phyloP scores from a whole-genome alignment of 768 basidiomycete genomes.

The Tulasnella sp. region DNA sequence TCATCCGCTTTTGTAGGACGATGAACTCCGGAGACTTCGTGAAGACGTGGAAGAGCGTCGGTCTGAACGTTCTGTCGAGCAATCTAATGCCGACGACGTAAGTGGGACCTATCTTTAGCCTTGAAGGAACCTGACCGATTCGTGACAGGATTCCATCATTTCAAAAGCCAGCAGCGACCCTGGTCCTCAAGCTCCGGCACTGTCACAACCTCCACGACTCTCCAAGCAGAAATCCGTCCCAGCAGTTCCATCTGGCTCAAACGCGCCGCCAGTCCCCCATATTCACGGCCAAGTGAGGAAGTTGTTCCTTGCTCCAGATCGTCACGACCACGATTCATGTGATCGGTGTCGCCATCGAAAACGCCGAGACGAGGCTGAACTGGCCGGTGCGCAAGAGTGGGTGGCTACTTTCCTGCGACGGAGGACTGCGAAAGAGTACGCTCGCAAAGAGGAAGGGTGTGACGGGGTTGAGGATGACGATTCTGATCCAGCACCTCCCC shows the following conservation, averaged over 20 bases:
- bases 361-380: slow-evolving; percentile 12
- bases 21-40: slow-evolving; percentile 50
- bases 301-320: slow-evolving; percentile 71
- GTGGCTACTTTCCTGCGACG: slow-evolving; percentile 9
- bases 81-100: no score
- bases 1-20: slow-evolving; percentile 34
- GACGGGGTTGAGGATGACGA: slow-evolving; percentile 35
- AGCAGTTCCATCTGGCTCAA: slow-evolving; percentile 23
- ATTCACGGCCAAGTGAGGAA: slow-evolving; percentile 72
- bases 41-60: slow-evolving; percentile 56
- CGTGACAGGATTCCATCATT: not conserved
- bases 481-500: slow-evolving; percentile 43
- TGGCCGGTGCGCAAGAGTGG: slow-evolving; percentile 3
- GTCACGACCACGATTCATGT: no score
- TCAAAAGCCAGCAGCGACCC: slow-evolving; percentile 13
- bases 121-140: not conserved
- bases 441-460: slow-evolving; percentile 2
- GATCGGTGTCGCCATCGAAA: no score
- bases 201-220: no score
- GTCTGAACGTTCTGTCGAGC: slow-evolving; percentile 35
- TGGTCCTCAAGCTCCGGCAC: slow-evolving; percentile 13
- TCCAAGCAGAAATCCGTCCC: no score
- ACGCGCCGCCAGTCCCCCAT: slow-evolving; percentile 57
- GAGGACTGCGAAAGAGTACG: slow-evolving; percentile 3
- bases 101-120: no score